These are phyloP conservation scores for Eucalyptus cloeziana DNA, from an alignment of 345 rosid genomes.

Conservation along the genomic window DNA sequence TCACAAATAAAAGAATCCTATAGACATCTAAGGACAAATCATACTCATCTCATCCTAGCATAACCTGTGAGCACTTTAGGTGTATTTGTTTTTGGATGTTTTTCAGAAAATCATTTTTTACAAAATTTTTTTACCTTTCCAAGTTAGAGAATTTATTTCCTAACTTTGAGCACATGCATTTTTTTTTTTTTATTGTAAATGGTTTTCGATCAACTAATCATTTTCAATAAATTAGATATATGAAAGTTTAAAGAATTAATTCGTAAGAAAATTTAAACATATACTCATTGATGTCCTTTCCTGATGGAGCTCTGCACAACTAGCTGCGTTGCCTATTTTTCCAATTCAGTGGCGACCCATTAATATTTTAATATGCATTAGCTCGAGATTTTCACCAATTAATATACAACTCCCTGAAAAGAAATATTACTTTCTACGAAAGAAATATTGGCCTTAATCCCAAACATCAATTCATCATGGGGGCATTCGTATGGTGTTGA, in stretches of 20 bases:
- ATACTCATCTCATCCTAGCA: too few species aligned
- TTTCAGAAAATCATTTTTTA: not conserved
- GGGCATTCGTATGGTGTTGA: not conserved
- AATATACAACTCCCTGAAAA: not conserved
- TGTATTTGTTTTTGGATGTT: not conserved
- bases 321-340: not conserved
- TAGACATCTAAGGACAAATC: too few species aligned
- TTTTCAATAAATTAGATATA: too few species aligned
- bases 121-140: not conserved
- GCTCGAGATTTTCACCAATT: not conserved
- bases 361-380: not conserved
- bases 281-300: not conserved
- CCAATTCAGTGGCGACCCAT: not conserved
- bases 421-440: not conserved
- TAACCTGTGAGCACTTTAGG: not conserved
- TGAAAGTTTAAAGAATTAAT: too few species aligned
- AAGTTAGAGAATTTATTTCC: not conserved
- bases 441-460: not conserved
- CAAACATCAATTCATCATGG: not conserved
- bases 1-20: too few species aligned
- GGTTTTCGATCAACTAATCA: too few species aligned
- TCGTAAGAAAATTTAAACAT: not conserved
- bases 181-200: too few species aligned
- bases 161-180: not conserved
- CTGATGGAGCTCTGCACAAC: not conserved